These are phyloP conservation scores for Pterocarpus macrocarpus DNA, from an alignment of 306 rosid species.

Conservation along the genomic window DNA sequence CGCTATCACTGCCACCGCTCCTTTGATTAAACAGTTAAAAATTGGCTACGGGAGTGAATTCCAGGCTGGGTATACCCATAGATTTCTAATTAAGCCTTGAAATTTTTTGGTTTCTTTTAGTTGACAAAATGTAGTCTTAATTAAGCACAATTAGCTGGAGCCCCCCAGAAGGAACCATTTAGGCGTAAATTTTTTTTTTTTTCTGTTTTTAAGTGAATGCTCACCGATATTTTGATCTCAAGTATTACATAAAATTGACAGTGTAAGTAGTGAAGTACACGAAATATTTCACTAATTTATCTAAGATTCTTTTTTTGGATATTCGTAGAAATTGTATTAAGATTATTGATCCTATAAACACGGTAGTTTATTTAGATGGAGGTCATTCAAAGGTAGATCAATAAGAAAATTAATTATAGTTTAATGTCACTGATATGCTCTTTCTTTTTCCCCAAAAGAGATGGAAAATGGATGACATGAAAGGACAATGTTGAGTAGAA, in stretches of 20 bases:
- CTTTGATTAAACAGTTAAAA: slow-evolving; percentile 5
- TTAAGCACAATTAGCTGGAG: slow-evolving; percentile 42
- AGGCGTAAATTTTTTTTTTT: background rate
- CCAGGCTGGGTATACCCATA: background rate
- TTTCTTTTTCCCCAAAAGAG: background rate
- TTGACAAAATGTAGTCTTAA: slow-evolving; percentile 20
- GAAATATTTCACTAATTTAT: background rate
- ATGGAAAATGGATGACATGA: background rate
- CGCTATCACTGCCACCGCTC: background rate
- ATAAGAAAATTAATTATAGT: background rate
- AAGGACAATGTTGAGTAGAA: background rate
- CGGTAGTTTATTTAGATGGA: background rate
- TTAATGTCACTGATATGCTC: background rate
- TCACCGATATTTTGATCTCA: background rate
- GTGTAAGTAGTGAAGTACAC: background rate
- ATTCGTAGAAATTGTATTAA: too few relatives aligned
- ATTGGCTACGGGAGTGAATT: background rate
- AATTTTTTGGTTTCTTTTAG: background rate
- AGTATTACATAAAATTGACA: background rate
- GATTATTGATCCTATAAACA: too few relatives aligned
- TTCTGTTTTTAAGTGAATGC: background rate
- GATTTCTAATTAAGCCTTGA: background rate
- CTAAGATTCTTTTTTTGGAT: background rate
- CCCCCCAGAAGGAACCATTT: background rate
- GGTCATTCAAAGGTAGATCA: background rate